Evolutionary conservation across 805 yeast genomes (phyloP), one percentile per base, ranked within the genome.

Genomic region (Vanderwaltozyma tropicalis): DNA sequence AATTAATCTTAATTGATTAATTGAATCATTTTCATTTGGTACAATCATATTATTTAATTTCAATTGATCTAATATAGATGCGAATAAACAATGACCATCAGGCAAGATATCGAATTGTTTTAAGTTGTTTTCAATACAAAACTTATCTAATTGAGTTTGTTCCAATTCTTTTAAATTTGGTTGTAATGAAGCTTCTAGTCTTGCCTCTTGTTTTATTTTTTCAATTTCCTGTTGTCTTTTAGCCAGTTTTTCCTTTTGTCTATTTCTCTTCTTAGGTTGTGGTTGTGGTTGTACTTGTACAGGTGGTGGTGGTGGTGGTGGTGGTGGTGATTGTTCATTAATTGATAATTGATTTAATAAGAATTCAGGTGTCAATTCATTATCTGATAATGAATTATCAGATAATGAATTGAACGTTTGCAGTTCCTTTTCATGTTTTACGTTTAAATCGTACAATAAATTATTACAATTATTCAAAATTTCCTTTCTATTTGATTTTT

Each of bases 41-140:
- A 9, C 10, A 1, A 25, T 9, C 6, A 29, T 9, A 6, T 59
- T 45, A 3, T 52, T 61, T 3, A 51, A 40, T 33, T 53, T 46
- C 43, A 89, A 61, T 53, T 89, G 97, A 55, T 89, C 95, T 17
- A 78, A 67, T 15, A 89, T 70, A 0, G 95, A 80, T 4, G 89
- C 83, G 65, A 86, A 92, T 24, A 89, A 63, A 67, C 98, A 92
- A 57, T 89, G 89, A 0, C 97, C 98, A 58, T 89, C 97, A 0
- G 97, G 95, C 42, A 70, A 66, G 33, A 87, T 82, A 46, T 87
- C 94, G 43, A 68, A 61, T 45, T 79, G 77, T 16, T 45, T 52
- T n/a, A 85, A 62, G 4, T 68, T 62, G 24, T 69, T 64, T 19
- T 69, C 39, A 2, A 53, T 47, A 42, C 92, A 73, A 20, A 80